Base-by-base conservation (phyloP, 352 stramenopile species). In the Phytophthora ohioensis region DNA sequence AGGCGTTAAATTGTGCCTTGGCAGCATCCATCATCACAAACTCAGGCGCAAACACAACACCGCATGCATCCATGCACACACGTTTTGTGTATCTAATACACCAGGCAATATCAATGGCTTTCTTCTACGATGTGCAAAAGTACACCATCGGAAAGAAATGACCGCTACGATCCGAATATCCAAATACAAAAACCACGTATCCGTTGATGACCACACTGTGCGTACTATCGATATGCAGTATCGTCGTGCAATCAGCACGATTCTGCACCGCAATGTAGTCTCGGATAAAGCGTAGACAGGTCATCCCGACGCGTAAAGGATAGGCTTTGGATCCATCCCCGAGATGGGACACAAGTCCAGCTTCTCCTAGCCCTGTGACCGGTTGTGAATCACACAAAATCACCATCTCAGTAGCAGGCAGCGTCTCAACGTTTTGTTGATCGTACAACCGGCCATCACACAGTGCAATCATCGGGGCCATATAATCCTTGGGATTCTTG, bases 161-260 rank as follows among this genome's bases (percentile, higher is more conserved):
- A 2, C 58, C 17, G 6, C 13, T 13, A 2, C 35, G 46, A 39
- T 66, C 45, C 13, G 58, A 66, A 51, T 51, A 42, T 21, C 21
- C 45, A 48, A 66, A 57, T 2, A 27, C 57, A 35, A 58, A 66
- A 41, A 66, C 32, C 0, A 41, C 1, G 12, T 36, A 66, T 3
- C 46, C 15, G 5, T 58, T 57, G 7, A 58, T 66, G 12, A 36
- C 30, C 58, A 58, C 58, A 13, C 21, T 57, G 8, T 66, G 45
- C 1, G 46, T 66, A 35, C 21, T 66, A 21, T 66, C 58, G 3
- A 66, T 34, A 35, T 64, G 45, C 8, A 64, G 13, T 8, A 47
- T 57, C 13, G 45, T 51, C 21, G 43, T 49, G 27, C 57, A 34
- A 10, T 65, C 45, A 6, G 5, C 0, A 6, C 17, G 21, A 15